phyloP scores from a whole-genome alignment of 495 filamentous ascomycete genomes.

The Trichoderma gamsii region DNA sequence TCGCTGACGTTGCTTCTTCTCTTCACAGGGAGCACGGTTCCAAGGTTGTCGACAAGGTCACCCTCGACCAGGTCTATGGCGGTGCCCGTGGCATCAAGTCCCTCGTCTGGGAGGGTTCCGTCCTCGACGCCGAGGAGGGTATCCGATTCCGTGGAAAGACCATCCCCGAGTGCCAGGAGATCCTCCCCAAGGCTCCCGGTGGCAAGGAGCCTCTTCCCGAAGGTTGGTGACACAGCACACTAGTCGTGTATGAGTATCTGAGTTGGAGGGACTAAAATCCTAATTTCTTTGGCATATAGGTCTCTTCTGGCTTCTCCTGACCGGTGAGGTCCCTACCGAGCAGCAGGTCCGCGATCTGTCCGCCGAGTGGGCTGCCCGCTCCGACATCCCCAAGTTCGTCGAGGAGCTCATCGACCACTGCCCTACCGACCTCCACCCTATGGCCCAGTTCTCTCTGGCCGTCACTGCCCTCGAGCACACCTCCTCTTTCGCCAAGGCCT shows the following conservation, averaged over 20 bases:
- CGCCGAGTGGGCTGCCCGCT: slow-evolving; percentile 96
- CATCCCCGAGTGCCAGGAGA: slow-evolving; percentile 95
- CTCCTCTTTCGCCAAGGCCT: slow-evolving; percentile 94
- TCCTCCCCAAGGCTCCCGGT: slow-evolving; percentile 92
- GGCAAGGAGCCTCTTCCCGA: slow-evolving; percentile 95
- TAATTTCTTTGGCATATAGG: slow-evolving; percentile 38
- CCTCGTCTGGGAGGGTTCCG: slow-evolving; percentile 98
- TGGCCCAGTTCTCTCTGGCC: slow-evolving; percentile 98
- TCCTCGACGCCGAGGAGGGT: slow-evolving; percentile 96
- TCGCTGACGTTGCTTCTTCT: slow-evolving; percentile 13
- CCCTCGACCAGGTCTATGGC: slow-evolving; percentile 97
- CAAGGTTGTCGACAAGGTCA: slow-evolving; percentile 95
- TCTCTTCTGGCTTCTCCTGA: slow-evolving; percentile 99
- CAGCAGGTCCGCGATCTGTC: slow-evolving; percentile 97
- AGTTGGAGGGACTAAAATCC: background rate
- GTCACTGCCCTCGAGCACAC: slow-evolving; percentile 97
- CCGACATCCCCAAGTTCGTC: slow-evolving; percentile 91
- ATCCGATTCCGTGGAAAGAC: slow-evolving; percentile 98
- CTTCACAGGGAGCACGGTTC: slow-evolving; percentile 73
- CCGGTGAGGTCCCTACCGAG: slow-evolving; percentile 91
- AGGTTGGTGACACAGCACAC: slow-evolving; percentile 44
- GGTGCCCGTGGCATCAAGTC: slow-evolving; percentile 98
- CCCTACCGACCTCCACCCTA: slow-evolving; percentile 96
- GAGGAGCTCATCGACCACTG: slow-evolving; percentile 99
- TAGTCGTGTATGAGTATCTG: background rate